phyloP scores from a whole-genome alignment of 129 eudicot genomes.

The Rutidosis leptorrhynchoides region DNA sequence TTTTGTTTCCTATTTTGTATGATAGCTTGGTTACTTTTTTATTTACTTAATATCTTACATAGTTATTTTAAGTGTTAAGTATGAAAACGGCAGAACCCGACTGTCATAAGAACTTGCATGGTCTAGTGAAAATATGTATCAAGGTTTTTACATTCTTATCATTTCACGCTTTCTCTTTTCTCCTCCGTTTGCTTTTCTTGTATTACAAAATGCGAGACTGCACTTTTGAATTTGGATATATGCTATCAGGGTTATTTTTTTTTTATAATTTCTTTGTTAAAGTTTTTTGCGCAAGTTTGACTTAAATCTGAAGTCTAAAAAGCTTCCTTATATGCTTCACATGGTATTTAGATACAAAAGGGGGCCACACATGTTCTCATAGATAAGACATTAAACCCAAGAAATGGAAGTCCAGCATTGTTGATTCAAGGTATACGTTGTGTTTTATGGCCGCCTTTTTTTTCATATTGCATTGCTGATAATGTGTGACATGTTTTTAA shows the following conservation, averaged over 20 bases:
- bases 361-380: slow-evolving; percentile 67
- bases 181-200: not conserved
- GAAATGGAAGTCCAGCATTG: slow-evolving; percentile 71
- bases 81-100: not conserved
- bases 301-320: not conserved
- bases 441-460: slow-evolving; percentile 7
- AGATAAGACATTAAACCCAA: slow-evolving; percentile 60
- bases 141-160: too few species aligned
- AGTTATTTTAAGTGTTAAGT: not conserved
- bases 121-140: too few species aligned
- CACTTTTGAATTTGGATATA: not conserved
- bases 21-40: not conserved
- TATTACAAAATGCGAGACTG: not conserved
- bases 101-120: not conserved
- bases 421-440: slow-evolving; percentile 66
- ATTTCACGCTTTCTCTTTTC: not conserved
- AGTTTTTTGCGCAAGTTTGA: not conserved
- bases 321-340: not conserved
- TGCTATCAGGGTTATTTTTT: not conserved
- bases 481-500: slow-evolving; percentile 1
- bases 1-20: slow-evolving; percentile 14
- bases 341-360: slow-evolving; percentile 58
- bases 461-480: not conserved
- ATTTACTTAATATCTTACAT: not conserved
- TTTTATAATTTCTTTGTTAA: not conserved